phyloP scores from a whole-genome alignment of 352 stramenopile genomes.

The Phytopythium kandeliae region DNA sequence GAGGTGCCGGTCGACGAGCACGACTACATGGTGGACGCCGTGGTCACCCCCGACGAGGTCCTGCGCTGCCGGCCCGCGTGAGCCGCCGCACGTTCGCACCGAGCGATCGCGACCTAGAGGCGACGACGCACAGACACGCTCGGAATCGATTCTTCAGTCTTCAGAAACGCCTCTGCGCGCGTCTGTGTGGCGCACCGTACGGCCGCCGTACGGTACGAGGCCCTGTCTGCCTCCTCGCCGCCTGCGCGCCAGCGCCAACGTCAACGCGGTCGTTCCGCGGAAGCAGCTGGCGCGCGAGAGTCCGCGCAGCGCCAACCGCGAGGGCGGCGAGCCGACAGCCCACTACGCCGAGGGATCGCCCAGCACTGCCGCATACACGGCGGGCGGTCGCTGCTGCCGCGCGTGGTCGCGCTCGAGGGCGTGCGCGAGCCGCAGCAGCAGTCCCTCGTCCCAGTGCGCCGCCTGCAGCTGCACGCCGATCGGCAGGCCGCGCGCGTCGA shows the following conservation, averaged over 20 bases:
- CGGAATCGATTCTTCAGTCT: too few relatives aligned
- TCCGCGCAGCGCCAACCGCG: too few relatives aligned
- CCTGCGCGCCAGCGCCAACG: too few relatives aligned
- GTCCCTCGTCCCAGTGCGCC: conserved; percentile 69
- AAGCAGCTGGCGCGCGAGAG: too few relatives aligned
- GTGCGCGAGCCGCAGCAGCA: conserved; percentile 63
- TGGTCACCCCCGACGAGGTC: conserved; percentile 59
- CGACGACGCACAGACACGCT: too few relatives aligned
- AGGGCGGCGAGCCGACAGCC: neutral
- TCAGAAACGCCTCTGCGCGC: too few relatives aligned
- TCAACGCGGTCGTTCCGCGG: neutral
- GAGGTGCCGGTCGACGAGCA: conserved; percentile 57
- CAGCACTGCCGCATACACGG: conserved; percentile 25
- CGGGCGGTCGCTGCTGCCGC: conserved; percentile 31
- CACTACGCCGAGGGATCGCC: neutral
- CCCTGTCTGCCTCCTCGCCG: neutral
- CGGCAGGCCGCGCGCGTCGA: conserved; percentile 55
- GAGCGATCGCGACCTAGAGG: too few relatives aligned
- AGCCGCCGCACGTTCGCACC: neutral
- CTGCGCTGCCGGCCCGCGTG: conserved; percentile 15
- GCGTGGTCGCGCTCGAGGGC: conserved; percentile 38
- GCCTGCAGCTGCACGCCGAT: conserved; percentile 79
- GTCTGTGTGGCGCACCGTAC: too few relatives aligned
- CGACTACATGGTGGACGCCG: conserved; percentile 56
- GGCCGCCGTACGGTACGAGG: neutral